Percentiles rank a stretch among this genome's conserved stretches.
phyloP scores from a whole-genome alignment of 257 asterid genomes.

The Agastache rugosa region DNA sequence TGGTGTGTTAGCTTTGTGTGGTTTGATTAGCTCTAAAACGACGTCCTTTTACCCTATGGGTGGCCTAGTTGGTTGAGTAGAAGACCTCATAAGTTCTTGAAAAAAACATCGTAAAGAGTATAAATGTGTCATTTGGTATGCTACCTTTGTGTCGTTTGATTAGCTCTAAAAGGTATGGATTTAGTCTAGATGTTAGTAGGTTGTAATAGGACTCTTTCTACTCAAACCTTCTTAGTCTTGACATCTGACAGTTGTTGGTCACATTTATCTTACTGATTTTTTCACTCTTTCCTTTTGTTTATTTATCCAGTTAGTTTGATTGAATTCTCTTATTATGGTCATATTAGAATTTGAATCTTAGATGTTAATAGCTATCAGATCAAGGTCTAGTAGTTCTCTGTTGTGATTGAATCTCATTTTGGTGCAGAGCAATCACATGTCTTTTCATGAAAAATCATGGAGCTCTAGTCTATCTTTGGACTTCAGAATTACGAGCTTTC shows the following conservation, averaged over 20 bases:
- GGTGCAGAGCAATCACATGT: slow-evolving; percentile 58
- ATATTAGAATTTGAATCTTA: not conserved
- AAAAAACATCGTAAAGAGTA: not conserved
- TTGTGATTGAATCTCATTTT: slow-evolving; percentile 24
- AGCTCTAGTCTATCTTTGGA: slow-evolving; percentile 43
- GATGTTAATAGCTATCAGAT: not conserved
- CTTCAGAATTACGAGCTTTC: slow-evolving; percentile 44
- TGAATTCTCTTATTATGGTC: not conserved
- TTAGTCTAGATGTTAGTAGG: not conserved
- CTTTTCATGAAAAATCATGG: slow-evolving; percentile 54
- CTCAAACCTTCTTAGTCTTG: not conserved
- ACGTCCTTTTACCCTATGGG: not conserved
- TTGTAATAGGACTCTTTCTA: not conserved
- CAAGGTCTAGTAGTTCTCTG: slow-evolving; percentile 17
- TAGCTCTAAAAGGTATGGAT: not conserved
- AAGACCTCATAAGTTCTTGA: not conserved
- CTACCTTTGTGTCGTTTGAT: slow-evolving; percentile 25
- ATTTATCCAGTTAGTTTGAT: not conserved
- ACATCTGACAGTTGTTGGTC: not conserved
- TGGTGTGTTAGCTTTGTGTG: slow-evolving; percentile 1
- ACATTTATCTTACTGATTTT: not conserved
- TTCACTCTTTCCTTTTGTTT: not conserved
- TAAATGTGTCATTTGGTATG: not conserved
- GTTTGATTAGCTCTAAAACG: slow-evolving; percentile 18
- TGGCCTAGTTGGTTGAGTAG: not conserved